A percentile compares a stretch with the other conserved stretches of the same genome.
Evolutionary conservation across 257 asterid species (phyloP).

Genomic region (Anisodus acutangulus): DNA sequence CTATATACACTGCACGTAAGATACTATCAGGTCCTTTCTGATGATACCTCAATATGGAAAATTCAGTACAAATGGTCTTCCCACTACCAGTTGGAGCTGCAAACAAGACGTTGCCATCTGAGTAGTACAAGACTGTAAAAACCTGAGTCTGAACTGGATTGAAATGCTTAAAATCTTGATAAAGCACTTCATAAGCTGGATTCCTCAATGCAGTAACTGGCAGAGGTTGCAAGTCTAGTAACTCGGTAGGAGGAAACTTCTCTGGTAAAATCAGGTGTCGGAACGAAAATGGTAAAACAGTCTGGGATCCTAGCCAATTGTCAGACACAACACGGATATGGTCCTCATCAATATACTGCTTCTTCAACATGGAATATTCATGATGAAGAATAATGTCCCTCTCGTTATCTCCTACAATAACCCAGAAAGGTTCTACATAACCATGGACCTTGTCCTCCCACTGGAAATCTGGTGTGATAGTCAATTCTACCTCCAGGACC

Average conservation of each 20-base stretch:
- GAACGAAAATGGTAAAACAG: slow-evolving; percentile 48
- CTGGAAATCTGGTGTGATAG: slow-evolving; percentile 51
- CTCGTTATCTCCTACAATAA: slow-evolving; percentile 51
- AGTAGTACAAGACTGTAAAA: slow-evolving; percentile 28
- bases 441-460: slow-evolving; percentile 57
- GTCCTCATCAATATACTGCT: slow-evolving; percentile 41
- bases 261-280: slow-evolving; percentile 52
- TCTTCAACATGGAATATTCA: slow-evolving; percentile 37
- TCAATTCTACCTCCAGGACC: slow-evolving; percentile 48
- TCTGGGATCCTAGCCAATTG: slow-evolving; percentile 49
- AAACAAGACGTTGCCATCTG: slow-evolving; percentile 47
- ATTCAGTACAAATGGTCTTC: slow-evolving; percentile 51
- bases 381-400: slow-evolving; percentile 50
- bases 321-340: slow-evolving; percentile 50
- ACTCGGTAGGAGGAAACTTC: slow-evolving; percentile 51
- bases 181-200: slow-evolving; percentile 47
- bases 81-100: slow-evolving; percentile 57
- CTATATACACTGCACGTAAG: slow-evolving; percentile 37
- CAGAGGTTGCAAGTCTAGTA: slow-evolving; percentile 36
- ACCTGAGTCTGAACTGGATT: slow-evolving; percentile 58
- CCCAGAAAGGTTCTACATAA: slow-evolving; percentile 54
- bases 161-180: slow-evolving; percentile 47
- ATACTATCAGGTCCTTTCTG: slow-evolving; percentile 39
- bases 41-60: slow-evolving; percentile 47
- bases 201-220: slow-evolving; percentile 41